Base-by-base conservation (phyloP, 345 rosid species). In the Dipteronia dyeriana region DNA sequence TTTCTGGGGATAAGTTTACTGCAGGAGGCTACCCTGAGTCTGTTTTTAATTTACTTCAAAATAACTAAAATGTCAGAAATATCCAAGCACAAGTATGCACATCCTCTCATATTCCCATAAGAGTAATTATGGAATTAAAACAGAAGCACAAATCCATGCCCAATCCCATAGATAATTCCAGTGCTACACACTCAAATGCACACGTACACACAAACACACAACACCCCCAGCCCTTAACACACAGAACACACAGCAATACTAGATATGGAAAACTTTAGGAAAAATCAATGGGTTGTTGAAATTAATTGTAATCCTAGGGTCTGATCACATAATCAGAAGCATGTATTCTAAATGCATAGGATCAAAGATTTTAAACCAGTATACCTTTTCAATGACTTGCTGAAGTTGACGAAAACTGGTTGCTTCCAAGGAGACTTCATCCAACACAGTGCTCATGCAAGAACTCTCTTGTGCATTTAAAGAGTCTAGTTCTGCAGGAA, bases 381-480 rank as follows among this genome's bases (percentile, higher is more conserved):
- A 56, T 85, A 92, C 94, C 91, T 90, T 90, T 81, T 90, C 93
- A 82, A 85, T 87, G 72, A 92, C 96, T 76, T 85, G 92, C 77
- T 90, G 98, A 76, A 94, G 97, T 78, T 94, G 98, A 66, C 85
- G 84, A 82, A 92, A 92, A 85, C 98, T 94, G 67, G 89, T 88
- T 73, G 91, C 94, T 75, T 94, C 92, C 64, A 88, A 80, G 38
- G 98, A 92, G 84, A 87, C 82, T 81, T 85, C 97, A 87, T 88
- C 88, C 82, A 87, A 78, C 51, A 83, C 79, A 81, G 95, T 87
- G 78, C 93, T 88, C 85, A 79, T 75, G 77, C 84, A 85, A 75
- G 93, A 90, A 85, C 86, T 88, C 70, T 87, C 94, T 69, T 82
- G 93, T 62, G 22, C 84, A 75, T 83, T 84, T 67, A 89, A 89